phyloP scores from a whole-genome alignment of 768 basidiomycete genomes.

The Tricholoma furcatifolium region DNA sequence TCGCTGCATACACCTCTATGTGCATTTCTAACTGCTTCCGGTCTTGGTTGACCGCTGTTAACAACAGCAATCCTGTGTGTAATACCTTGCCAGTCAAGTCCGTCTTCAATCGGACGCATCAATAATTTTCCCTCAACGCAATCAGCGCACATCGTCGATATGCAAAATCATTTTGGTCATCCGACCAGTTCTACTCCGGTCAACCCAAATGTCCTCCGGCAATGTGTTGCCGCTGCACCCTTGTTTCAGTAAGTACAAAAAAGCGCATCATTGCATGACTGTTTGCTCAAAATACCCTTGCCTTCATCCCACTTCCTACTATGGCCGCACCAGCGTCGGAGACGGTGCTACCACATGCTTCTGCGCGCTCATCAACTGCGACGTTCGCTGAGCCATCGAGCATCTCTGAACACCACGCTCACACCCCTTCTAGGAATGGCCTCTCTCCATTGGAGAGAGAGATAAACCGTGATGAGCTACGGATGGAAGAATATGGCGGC shows the following conservation, averaged over 20 bases:
- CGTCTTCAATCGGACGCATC: background rate
- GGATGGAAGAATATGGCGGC: constrained; percentile 29
- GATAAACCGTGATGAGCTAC: constrained; percentile 23
- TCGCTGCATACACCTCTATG: too few relatives aligned
- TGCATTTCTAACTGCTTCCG: too few relatives aligned
- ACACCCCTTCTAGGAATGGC: background rate
- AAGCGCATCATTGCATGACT: too few relatives aligned
- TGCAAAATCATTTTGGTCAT: too few relatives aligned
- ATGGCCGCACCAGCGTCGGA: constrained; percentile 2
- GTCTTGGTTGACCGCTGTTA: background rate
- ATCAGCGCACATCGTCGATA: too few relatives aligned
- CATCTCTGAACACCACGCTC: background rate
- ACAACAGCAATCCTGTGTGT: background rate
- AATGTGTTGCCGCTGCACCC: too few relatives aligned
- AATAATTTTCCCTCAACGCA: too few relatives aligned
- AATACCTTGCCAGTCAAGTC: background rate
- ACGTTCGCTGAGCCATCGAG: constrained; percentile 5
- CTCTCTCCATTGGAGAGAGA: constrained; percentile 20
- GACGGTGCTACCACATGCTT: background rate
- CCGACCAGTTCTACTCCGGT: too few relatives aligned
- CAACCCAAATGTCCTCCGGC: too few relatives aligned
- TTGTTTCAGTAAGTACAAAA: background rate
- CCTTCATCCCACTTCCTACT: background rate
- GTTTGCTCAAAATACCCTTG: background rate
- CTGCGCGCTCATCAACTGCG: constrained; percentile 11